These are phyloP conservation scores for Trypanosoma brucei DNA, from an alignment of 208 protist species.

Conservation along the genomic window DNA sequence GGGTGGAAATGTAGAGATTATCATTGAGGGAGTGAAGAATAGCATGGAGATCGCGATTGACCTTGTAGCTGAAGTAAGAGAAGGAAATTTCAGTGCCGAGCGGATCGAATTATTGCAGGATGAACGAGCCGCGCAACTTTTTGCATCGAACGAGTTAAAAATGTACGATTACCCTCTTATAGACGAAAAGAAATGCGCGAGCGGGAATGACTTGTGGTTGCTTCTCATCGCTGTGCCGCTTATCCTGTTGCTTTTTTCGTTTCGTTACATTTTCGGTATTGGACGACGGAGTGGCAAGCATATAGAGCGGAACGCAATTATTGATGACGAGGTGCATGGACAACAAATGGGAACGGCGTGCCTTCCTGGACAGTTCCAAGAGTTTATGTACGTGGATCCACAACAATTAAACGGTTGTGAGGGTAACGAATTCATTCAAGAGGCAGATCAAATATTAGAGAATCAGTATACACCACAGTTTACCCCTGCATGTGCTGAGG, in stretches of 20 bases:
- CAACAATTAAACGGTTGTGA: not conserved
- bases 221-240: slow-evolving; percentile 49
- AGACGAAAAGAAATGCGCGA: slow-evolving; percentile 25
- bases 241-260: slow-evolving; percentile 35
- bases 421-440: no score
- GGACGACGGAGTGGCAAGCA: slow-evolving; percentile 54
- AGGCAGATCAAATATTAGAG: no score
- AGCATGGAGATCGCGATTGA: slow-evolving; percentile 6
- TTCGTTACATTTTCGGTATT: slow-evolving; percentile 51
- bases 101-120: slow-evolving; percentile 1
- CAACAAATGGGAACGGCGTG: not conserved
- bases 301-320: slow-evolving; percentile 32
- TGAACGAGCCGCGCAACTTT: slow-evolving; percentile 25
- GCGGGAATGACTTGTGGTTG: slow-evolving; percentile 49
- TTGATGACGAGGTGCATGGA: slow-evolving; percentile 59
- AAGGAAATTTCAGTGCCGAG: slow-evolving; percentile 20
- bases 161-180: slow-evolving; percentile 20
- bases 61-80: slow-evolving; percentile 20
- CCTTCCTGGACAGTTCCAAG: not conserved
- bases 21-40: slow-evolving; percentile 8
- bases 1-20: not conserved
- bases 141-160: slow-evolving; percentile 36
- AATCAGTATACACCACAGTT: not conserved
- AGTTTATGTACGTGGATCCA: not conserved
- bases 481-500: not conserved